Evolutionary conservation across 352 stramenopile genomes (phyloP).

Genomic region (Phytopythium cucurbitacearum): DNA sequence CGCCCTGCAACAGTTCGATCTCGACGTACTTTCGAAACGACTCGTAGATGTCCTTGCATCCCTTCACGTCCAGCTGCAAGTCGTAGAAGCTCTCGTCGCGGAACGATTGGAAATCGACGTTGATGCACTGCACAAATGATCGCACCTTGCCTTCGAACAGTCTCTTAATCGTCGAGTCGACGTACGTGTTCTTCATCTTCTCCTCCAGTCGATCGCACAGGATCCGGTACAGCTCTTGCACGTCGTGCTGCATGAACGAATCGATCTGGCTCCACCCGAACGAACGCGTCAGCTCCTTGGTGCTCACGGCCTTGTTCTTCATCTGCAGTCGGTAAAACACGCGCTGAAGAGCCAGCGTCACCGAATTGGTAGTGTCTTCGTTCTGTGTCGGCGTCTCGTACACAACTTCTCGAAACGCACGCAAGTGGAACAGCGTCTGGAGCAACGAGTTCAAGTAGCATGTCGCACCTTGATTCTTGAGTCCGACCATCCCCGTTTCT

Average conservation of each 20-base stretch:
- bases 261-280: slow-evolving; percentile 92
- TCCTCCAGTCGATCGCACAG: slow-evolving; percentile 91
- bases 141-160: slow-evolving; percentile 90
- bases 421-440: slow-evolving; percentile 89
- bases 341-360: slow-evolving; percentile 77
- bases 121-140: slow-evolving; percentile 89
- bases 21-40: slow-evolving; percentile 92
- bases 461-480: slow-evolving; percentile 90
- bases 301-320: slow-evolving; percentile 78
- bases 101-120: slow-evolving; percentile 87
- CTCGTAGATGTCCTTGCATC: slow-evolving; percentile 83
- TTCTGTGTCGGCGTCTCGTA: slow-evolving; percentile 74
- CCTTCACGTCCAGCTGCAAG: slow-evolving; percentile 92
- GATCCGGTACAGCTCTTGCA: slow-evolving; percentile 90
- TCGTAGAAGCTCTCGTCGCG: slow-evolving; percentile 92
- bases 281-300: slow-evolving; percentile 89
- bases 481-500: slow-evolving; percentile 83
- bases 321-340: slow-evolving; percentile 84
- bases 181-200: slow-evolving; percentile 89
- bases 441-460: slow-evolving; percentile 94
- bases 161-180: slow-evolving; percentile 75
- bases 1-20: slow-evolving; percentile 89
- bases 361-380: slow-evolving; percentile 82
- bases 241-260: slow-evolving; percentile 92
- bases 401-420: slow-evolving; percentile 80